Evolutionary conservation across 495 filamentous ascomycete species (phyloP).

Genomic region (Penicillium coprophilum): DNA sequence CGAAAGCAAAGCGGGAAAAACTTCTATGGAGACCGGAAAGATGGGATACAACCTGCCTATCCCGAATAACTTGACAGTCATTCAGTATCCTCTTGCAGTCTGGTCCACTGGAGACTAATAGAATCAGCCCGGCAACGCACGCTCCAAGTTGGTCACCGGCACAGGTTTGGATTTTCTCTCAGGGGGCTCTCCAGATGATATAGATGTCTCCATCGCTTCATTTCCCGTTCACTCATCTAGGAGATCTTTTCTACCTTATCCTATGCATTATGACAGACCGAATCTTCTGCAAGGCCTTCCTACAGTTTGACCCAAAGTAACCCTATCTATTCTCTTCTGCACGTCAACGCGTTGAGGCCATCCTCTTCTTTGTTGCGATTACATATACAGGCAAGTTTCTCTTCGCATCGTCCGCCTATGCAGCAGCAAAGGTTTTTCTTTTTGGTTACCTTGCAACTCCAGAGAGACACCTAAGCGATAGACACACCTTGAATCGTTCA

Average conservation of each 20-base stretch:
- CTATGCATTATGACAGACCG: not conserved
- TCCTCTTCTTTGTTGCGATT: not conserved
- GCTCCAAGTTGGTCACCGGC: constrained; percentile 19
- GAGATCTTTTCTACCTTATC: not conserved
- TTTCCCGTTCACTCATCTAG: constrained; percentile 3
- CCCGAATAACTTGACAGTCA: not conserved
- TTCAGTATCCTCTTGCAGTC: constrained; percentile 7
- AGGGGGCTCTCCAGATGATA: constrained; percentile 5
- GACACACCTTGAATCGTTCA: not conserved
- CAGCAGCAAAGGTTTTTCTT: constrained; percentile 6
- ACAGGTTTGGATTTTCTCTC: constrained; percentile 6
- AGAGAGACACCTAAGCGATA: constrained; percentile 1
- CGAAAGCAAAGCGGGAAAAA: not conserved
- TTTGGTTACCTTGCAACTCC: not conserved
- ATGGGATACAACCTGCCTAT: constrained; percentile 10
- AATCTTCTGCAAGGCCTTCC: not conserved
- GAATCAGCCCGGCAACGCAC: constrained; percentile 25
- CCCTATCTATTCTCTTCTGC: not conserved
- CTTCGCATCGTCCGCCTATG: constrained; percentile 11
- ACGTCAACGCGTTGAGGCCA: not conserved
- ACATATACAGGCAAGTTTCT: not conserved
- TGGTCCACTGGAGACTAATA: constrained; percentile 17
- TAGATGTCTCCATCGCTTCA: constrained; percentile 2
- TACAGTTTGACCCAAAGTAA: constrained; percentile 1
- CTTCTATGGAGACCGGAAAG: not conserved